Evolutionary conservation across 1,284 basidiomycete species (phyloP).

Genomic region (Phaffia rhodozyma): DNA sequence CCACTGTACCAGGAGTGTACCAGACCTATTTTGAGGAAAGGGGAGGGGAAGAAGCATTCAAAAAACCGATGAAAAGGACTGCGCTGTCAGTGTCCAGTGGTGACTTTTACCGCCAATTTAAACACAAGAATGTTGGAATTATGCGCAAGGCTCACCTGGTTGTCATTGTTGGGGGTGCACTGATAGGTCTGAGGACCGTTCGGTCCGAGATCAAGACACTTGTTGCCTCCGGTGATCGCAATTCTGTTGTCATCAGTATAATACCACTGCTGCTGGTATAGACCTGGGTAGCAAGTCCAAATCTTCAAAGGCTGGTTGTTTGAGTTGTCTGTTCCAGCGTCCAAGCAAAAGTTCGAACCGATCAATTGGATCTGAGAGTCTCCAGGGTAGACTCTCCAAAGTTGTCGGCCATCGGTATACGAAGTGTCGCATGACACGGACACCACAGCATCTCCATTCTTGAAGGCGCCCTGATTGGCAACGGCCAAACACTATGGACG

Average conservation of each 20-base stretch:
- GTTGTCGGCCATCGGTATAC: no score
- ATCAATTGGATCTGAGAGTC: not conserved
- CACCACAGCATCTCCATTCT: no score
- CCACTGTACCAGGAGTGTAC: no score
- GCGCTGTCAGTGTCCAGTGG: no score
- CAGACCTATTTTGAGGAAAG: no score
- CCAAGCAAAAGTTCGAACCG: slow-evolving; percentile 20
- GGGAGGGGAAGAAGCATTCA: no score
- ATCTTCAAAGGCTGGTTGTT: slow-evolving; percentile 23
- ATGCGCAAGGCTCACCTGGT: slow-evolving; percentile 7
- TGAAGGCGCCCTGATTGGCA: no score
- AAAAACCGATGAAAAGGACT: no score
- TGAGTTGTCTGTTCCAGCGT: slow-evolving; percentile 24
- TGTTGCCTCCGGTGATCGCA: slow-evolving; percentile 19
- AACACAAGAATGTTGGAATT: no score
- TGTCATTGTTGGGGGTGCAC: slow-evolving; percentile 11
- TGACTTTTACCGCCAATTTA: no score
- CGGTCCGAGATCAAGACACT: slow-evolving; percentile 16
- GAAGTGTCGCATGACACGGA: no score
- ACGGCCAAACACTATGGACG: no score
- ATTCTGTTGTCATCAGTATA: slow-evolving; percentile 22
- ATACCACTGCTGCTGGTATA: slow-evolving; percentile 17
- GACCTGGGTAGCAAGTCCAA: slow-evolving; percentile 16
- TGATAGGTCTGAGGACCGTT: slow-evolving; percentile 17
- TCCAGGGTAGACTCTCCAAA: not conserved